phyloP scores from a whole-genome alignment of 257 asterid genomes.

The Coffea eugenioides region DNA sequence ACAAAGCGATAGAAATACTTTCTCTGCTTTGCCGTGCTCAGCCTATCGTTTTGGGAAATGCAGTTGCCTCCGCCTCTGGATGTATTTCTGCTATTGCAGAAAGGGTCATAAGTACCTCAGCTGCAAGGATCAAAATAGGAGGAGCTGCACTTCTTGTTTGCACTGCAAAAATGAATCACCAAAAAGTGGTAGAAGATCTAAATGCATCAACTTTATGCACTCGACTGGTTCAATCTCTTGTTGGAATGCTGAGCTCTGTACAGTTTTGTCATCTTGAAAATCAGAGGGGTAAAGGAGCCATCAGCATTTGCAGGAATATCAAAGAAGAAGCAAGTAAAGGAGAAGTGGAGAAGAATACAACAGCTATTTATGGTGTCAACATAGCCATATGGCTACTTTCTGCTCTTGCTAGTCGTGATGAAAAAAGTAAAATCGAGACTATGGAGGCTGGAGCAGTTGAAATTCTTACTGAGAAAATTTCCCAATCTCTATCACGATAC shows the following conservation, averaged over 20 bases:
- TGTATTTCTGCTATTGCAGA: conserved; percentile 70
- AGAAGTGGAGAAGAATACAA: conserved; percentile 54
- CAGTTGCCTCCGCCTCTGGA: conserved; percentile 64
- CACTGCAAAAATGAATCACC: conserved; percentile 75
- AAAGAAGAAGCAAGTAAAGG: conserved; percentile 49
- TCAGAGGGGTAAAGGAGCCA: conserved; percentile 44
- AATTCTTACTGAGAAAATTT: conserved; percentile 76
- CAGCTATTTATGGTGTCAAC: conserved; percentile 68
- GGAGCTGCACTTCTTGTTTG: conserved; percentile 96
- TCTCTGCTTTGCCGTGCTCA: conserved; percentile 75
- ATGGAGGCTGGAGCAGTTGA: conserved; percentile 95
- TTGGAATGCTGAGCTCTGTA: conserved; percentile 58
- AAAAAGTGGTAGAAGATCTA: conserved; percentile 72
- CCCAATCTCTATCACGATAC: conserved; percentile 61
- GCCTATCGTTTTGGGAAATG: conserved; percentile 65
- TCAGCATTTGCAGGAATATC: conserved; percentile 64
- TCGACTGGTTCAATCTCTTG: conserved; percentile 73
- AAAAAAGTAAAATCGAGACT: conserved; percentile 64
- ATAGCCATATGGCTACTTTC: conserved; percentile 92
- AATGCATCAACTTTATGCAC: conserved; percentile 56
- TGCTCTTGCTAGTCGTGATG: conserved; percentile 74
- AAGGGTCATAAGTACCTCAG: conserved; percentile 66
- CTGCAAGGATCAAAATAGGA: conserved; percentile 69
- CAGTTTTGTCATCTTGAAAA: conserved; percentile 55
- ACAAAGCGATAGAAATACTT: conserved; percentile 78